Conservation (phyloP, 495 filamentous ascomycete species). For the Aspergillus incahuasiensis region DNA sequence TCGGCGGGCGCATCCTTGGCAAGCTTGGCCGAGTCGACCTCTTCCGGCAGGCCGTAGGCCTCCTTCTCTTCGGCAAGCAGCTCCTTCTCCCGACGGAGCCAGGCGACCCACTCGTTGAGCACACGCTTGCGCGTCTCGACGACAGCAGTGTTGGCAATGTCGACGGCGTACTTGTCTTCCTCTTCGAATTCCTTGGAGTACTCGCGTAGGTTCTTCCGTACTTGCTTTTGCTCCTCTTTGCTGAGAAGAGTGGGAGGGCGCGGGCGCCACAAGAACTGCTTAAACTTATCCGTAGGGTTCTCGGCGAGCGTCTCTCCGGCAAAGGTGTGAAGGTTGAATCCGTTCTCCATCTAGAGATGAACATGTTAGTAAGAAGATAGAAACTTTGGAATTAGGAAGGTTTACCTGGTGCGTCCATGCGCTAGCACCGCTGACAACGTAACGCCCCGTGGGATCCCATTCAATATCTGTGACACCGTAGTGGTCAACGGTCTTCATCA, state of each 20-base stretch:
- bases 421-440: constrained; percentile 84
- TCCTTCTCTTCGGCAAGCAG: constrained; percentile 69
- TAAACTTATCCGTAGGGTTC: constrained; percentile 93
- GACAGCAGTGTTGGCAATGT: constrained; percentile 86
- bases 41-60: constrained; percentile 59
- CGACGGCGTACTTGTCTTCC: constrained; percentile 86
- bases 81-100: constrained; percentile 69
- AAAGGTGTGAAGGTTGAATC: constrained; percentile 97
- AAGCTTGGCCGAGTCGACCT: constrained; percentile 53
- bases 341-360: constrained; percentile 83
- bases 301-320: constrained; percentile 83
- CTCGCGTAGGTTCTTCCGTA: constrained; percentile 97
- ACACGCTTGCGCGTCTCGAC: constrained; percentile 80
- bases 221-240: constrained; percentile 92
- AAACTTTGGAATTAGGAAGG: constrained; percentile 14
- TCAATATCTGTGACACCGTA: constrained; percentile 97
- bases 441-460: constrained; percentile 95
- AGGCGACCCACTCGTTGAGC: constrained; percentile 86
- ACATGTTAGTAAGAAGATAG: constrained; percentile 30
- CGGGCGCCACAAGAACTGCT: constrained; percentile 92
- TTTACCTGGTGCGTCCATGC: constrained; percentile 93
- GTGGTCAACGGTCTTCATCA: constrained; percentile 89
- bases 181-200: constrained; percentile 93
- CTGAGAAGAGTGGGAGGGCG: constrained; percentile 81
- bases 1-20: constrained; percentile 44